A percentile compares a stretch with the other conserved stretches of the same genome.
These are phyloP conservation scores for Amphicarpaea edgeworthii DNA, from an alignment of 306 rosid species.

Conservation along the genomic window DNA sequence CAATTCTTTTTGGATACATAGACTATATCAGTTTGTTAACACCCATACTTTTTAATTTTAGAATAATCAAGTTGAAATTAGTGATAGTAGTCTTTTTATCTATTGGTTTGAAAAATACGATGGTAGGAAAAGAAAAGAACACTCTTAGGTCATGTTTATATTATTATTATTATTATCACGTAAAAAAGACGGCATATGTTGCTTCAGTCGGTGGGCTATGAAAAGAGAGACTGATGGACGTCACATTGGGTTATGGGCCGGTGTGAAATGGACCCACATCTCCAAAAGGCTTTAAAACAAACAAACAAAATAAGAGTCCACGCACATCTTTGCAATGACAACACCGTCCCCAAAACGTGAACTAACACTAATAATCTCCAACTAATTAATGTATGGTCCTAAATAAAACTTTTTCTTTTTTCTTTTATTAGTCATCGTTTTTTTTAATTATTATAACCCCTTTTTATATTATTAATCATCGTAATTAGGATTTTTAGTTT, in stretches of 20 bases:
- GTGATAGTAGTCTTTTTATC: no score
- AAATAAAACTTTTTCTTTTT: no score
- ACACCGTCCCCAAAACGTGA: background rate
- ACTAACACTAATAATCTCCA: no score
- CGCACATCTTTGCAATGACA: background rate
- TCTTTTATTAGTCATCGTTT: no score
- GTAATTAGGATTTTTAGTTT: no score
- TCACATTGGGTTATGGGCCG: slow-evolving; percentile 28
- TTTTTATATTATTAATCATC: no score
- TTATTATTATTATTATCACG: background rate
- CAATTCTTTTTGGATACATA: no score
- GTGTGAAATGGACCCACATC: slow-evolving; percentile 34
- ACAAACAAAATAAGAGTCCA: slow-evolving; percentile 34
- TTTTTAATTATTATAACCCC: no score
- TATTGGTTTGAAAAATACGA: no score
- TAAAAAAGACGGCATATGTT: background rate
- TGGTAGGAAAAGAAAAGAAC: no score
- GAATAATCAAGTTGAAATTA: background rate
- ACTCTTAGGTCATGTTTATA: background rate
- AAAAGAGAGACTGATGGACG: background rate
- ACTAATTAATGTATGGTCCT: no score
- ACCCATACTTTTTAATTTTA: background rate
- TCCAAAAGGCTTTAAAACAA: background rate
- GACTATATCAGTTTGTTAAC: no score
- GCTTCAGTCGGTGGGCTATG: background rate